These are phyloP conservation scores for Periconia sp. DNA, from an alignment of 2,329 filamentous ascomycete genomes.

Conservation along the genomic window DNA sequence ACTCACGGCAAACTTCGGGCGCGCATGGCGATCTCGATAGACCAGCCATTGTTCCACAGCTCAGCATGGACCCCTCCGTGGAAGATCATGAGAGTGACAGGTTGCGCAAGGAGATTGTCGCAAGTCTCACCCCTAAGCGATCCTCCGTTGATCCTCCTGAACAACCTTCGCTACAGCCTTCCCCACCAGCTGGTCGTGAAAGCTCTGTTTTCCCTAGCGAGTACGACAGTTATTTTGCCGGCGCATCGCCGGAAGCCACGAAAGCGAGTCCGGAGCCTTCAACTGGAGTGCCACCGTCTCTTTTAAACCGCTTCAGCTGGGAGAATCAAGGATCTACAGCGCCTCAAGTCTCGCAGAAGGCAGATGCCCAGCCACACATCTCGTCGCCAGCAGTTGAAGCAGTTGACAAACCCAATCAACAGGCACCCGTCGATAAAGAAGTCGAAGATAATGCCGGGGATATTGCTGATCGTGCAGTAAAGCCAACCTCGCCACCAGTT, in stretches of 20 bases:
- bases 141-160: constrained; percentile 16
- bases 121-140: constrained; percentile 56
- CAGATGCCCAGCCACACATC: constrained; percentile 9
- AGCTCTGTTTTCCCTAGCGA: constrained; percentile 67
- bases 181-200: constrained; percentile 48
- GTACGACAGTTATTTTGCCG: constrained; percentile 68
- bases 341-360: constrained; percentile 12
- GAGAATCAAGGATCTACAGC: constrained; percentile 21
- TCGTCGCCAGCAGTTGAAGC: constrained; percentile 16
- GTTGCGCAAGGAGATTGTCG: constrained; percentile 73
- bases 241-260: constrained; percentile 36
- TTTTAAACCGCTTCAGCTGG: constrained; percentile 37
- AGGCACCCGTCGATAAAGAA: constrained; percentile 15
- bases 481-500: constrained; percentile 25
- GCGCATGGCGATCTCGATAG: constrained; percentile 20
- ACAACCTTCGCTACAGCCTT: constrained; percentile 30
- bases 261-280: constrained; percentile 12
- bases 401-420: constrained; percentile 3
- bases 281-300: constrained; percentile 14
- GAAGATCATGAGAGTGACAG: constrained; percentile 70
- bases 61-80: constrained; percentile 55
- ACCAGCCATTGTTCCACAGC: constrained; percentile 30
- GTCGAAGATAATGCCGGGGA: constrained; percentile 13
- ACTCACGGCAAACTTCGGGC: constrained; percentile 8
- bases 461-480: constrained; percentile 14